Conservation (phyloP, 2,329 filamentous ascomycete genomes). For the Biscogniauxia marginata region DNA sequence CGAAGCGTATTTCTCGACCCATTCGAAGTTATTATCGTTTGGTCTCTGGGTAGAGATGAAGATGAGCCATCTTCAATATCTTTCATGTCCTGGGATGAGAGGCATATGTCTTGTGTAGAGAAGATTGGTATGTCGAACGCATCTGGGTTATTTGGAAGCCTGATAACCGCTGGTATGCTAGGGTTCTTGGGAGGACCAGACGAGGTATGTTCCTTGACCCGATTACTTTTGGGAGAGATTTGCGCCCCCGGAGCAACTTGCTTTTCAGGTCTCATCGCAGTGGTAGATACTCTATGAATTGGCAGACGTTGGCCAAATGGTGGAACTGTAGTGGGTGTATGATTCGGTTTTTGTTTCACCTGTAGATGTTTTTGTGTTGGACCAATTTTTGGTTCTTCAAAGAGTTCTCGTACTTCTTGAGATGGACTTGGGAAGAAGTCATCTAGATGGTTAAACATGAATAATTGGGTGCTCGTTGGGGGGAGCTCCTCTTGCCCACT, state of each 20-base stretch:
- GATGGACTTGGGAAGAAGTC: conserved; percentile 57
- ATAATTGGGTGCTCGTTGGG: conserved; percentile 50
- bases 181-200: background rate
- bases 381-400: conserved; percentile 34
- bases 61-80: conserved; percentile 37
- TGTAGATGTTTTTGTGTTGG: background rate
- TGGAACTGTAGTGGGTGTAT: no score
- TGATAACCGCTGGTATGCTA: background rate
- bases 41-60: conserved; percentile 7
- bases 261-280: no score
- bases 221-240: no score
- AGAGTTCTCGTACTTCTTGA: conserved; percentile 53
- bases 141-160: conserved; percentile 3
- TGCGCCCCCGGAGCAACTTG: no score
- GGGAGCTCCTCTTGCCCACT: conserved; percentile 16
- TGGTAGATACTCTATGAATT: no score
- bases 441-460: conserved; percentile 48
- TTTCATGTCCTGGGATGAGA: conserved; percentile 48
- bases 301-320: no score
- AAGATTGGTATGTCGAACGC: conserved; percentile 34
- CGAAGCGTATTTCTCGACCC: background rate
- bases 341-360: no score
- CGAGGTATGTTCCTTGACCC: no score
- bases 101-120: conserved; percentile 45
- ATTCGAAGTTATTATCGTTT: background rate